Conservation (phyloP, 768 basidiomycete species). For the Daedaleopsis sinensis region DNA sequence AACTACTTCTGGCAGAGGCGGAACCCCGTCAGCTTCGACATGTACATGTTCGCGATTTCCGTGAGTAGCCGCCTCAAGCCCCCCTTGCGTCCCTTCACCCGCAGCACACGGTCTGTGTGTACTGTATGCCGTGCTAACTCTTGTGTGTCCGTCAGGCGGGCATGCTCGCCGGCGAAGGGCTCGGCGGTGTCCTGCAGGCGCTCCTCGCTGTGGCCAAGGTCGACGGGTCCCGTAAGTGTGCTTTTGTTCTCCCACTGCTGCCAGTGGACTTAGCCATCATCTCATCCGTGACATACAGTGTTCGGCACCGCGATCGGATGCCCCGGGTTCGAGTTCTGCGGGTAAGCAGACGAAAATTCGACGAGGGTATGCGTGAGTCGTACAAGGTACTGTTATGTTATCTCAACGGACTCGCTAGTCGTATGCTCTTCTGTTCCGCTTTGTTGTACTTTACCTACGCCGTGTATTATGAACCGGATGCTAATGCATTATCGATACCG, state of each 20-base stretch:
- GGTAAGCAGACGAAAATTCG: constrained; percentile 32
- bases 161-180: constrained; percentile 48
- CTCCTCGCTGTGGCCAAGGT: constrained; percentile 54
- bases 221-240: constrained; percentile 47
- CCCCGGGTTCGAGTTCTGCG: constrained; percentile 55
- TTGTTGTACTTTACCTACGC: no score
- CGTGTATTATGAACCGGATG: no score
- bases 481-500: no score
- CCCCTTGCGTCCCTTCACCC: no score
- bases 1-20: constrained; percentile 52
- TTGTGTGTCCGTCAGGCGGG: constrained; percentile 26
- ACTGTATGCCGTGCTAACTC: neutral
- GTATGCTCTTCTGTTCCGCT: no score
- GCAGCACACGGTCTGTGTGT: neutral
- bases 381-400: no score
- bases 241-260: neutral
- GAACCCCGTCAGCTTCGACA: constrained; percentile 40
- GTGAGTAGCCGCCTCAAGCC: neutral
- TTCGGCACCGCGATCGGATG: constrained; percentile 57
- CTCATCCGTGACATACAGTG: neutral
- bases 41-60: constrained; percentile 40
- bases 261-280: neutral
- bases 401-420: no score
- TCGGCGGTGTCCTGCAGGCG: constrained; percentile 63
- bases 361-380: neutral